A percentile compares a stretch with the other conserved stretches of the same genome.
These are phyloP conservation scores for Pholiota microspora DNA, from an alignment of 768 basidiomycete species.

Conservation along the genomic window DNA sequence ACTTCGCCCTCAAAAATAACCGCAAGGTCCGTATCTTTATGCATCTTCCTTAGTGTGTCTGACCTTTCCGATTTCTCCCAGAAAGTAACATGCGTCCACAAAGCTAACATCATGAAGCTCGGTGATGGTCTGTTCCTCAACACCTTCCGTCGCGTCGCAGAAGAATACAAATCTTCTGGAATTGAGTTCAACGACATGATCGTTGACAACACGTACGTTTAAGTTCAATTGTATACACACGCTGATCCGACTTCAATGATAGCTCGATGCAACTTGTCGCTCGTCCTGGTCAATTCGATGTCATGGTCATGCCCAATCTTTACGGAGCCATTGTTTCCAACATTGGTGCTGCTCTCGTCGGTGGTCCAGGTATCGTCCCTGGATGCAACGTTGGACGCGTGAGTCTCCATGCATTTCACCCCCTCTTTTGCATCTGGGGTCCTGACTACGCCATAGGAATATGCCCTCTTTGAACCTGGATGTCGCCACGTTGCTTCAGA, in stretches of 20 bases:
- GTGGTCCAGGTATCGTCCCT: conserved; percentile 96
- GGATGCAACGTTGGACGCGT: conserved; percentile 97
- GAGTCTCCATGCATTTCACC: conserved; percentile 17
- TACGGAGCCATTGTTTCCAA: conserved; percentile 98
- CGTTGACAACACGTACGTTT: conserved; percentile 89
- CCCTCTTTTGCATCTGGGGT: too few species aligned
- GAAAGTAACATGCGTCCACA: conserved; percentile 99
- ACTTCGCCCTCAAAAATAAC: conserved; percentile 97
- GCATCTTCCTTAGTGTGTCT: not conserved
- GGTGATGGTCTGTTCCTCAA: conserved; percentile 99
- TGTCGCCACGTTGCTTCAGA: conserved; percentile 95
- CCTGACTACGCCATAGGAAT: conserved; percentile 84
- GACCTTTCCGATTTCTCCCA: conserved; percentile 26
- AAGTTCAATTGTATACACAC: not conserved
- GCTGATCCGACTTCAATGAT: conserved; percentile 5
- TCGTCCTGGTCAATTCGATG: conserved; percentile 94
- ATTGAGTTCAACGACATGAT: conserved; percentile 98
- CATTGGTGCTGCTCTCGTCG: conserved; percentile 97
- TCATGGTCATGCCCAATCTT: conserved; percentile 98
- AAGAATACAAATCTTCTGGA: conserved; percentile 92
- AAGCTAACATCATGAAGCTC: conserved; percentile 99
- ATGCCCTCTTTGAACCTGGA: conserved; percentile 97
- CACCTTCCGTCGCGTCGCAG: conserved; percentile 94
- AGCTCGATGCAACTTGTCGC: conserved; percentile 99
- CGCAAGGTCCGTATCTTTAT: conserved; percentile 66